These are phyloP conservation scores for Mangifera indica DNA, from an alignment of 345 rosid genomes.

Conservation along the genomic window DNA sequence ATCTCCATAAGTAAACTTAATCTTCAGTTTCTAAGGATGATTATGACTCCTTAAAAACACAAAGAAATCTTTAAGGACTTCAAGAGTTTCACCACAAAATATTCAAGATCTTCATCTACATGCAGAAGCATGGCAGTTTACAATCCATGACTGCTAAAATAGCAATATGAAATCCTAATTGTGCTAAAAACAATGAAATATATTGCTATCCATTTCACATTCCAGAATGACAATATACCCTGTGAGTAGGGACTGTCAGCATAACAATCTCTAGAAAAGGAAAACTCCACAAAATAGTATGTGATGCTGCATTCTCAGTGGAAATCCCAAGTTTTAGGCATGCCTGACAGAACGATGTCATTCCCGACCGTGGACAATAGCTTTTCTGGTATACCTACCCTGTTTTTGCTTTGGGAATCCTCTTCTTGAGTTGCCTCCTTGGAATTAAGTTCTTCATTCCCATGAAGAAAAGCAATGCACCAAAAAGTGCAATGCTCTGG, in stretches of 20 bases:
- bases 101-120: neutral
- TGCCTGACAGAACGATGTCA: neutral
- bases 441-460: constrained; percentile 87
- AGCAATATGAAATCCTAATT: neutral
- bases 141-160: neutral
- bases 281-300: constrained; percentile 16
- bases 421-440: constrained; percentile 62
- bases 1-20: too few species aligned
- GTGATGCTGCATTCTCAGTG: constrained; percentile 2
- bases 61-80: too few species aligned
- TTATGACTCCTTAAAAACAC: too few species aligned
- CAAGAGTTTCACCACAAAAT: too few species aligned
- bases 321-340: constrained; percentile 7
- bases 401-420: constrained; percentile 48
- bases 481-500: constrained; percentile 80
- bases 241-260: neutral
- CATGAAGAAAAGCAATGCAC: constrained; percentile 79
- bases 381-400: constrained; percentile 31
- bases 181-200: neutral
- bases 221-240: neutral
- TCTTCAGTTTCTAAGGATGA: neutral
- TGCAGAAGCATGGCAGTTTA: neutral
- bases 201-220: constrained; percentile 8
- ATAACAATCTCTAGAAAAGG: neutral
- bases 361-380: neutral